Conservation (phyloP, 192 early-diverging fungal species). For the Podochytrium sp. region DNA sequence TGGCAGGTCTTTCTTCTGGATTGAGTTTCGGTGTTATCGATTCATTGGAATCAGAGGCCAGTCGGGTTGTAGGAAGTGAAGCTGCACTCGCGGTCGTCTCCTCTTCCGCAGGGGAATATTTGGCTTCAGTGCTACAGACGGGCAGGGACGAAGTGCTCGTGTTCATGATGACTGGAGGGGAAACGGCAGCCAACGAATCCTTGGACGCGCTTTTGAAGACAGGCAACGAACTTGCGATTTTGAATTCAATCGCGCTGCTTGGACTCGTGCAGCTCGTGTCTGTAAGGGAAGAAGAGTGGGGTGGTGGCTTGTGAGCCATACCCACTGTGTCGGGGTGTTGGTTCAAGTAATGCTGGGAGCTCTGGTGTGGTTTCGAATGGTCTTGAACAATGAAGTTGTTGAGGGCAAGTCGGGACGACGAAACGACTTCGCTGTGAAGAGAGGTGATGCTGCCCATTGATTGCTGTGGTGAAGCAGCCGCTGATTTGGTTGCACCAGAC, state of each 20-base stretch:
- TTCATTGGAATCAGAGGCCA: too few relatives aligned
- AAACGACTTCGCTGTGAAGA: background rate
- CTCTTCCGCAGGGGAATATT: too few relatives aligned
- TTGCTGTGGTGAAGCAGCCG: background rate
- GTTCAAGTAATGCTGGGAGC: background rate
- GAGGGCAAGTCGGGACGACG: conserved; percentile 33
- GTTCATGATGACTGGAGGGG: background rate
- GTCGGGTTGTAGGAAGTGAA: too few relatives aligned
- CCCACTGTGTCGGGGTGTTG: background rate
- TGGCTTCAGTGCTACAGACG: too few relatives aligned
- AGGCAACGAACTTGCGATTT: background rate
- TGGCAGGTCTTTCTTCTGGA: too few relatives aligned
- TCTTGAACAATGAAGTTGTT: conserved; percentile 50
- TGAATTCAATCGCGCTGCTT: background rate
- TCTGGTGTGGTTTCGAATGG: background rate
- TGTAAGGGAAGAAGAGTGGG: background rate
- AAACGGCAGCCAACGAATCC: background rate
- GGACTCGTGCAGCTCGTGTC: background rate
- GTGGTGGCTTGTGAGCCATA: background rate
- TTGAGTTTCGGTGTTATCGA: too few relatives aligned
- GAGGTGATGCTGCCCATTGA: background rate
- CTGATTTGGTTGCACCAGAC: background rate
- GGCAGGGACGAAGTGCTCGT: background rate
- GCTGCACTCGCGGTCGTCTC: too few relatives aligned
- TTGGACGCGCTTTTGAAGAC: background rate